phyloP scores from a whole-genome alignment of 208 protist genomes.

The Trypanosoma melophagium region DNA sequence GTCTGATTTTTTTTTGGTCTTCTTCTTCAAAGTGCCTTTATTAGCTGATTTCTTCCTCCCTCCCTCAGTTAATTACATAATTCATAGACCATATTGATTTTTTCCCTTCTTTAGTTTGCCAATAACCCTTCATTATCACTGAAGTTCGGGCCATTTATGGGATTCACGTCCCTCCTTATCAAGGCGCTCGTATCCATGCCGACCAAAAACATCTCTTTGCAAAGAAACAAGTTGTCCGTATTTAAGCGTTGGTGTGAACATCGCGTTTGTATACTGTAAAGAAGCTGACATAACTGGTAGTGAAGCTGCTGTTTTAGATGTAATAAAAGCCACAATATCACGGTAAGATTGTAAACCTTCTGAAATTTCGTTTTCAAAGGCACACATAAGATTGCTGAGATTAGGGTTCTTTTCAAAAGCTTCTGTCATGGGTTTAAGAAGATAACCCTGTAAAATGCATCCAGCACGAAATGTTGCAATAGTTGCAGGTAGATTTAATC shows the following conservation, averaged over 20 bases:
- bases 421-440: conserved; percentile 85
- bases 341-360: conserved; percentile 71
- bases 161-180: conserved; percentile 82
- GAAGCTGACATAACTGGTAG: conserved; percentile 79
- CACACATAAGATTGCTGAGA: conserved; percentile 83
- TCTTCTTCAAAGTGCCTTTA: too few species aligned
- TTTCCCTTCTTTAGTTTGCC: not conserved
- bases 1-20: too few species aligned
- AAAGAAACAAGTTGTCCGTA: conserved; percentile 91
- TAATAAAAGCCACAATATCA: conserved; percentile 54
- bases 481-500: conserved; percentile 84
- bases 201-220: conserved; percentile 90
- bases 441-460: conserved; percentile 89
- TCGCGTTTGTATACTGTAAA: conserved; percentile 83
- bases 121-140: conserved; percentile 38
- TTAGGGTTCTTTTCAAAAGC: conserved; percentile 88
- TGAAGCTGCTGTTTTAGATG: conserved; percentile 50
- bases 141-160: conserved; percentile 81
- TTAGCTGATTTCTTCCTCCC: too few species aligned
- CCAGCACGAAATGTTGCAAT: conserved; percentile 91
- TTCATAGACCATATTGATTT: not conserved
- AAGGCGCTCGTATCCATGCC: conserved; percentile 87
- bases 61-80: too few species aligned
- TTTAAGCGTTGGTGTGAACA: conserved; percentile 71
- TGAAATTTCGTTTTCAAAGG: conserved; percentile 81